A percentile compares a stretch with the other conserved stretches of the same genome.
These are phyloP conservation scores for Dictyostelium intermedium DNA, from an alignment of 78 protist genomes.

Conservation along the genomic window DNA sequence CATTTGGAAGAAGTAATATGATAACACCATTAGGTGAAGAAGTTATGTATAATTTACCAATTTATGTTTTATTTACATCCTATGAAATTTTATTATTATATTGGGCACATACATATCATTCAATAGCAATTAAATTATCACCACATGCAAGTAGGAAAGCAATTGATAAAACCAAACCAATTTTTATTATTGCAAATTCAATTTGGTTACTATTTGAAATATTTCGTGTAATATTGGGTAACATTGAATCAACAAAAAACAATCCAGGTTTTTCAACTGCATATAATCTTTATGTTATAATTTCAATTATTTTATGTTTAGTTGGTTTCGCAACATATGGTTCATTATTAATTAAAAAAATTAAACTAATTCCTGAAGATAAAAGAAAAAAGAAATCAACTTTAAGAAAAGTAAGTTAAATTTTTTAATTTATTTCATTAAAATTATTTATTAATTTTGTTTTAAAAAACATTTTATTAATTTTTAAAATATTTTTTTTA, in stretches of 20 bases:
- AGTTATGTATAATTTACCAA: conserved; percentile 42
- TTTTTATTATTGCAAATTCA: conserved; percentile 13
- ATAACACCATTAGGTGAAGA: neutral
- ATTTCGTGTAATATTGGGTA: neutral
- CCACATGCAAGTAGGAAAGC: neutral
- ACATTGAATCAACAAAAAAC: neutral
- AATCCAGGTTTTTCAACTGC: neutral
- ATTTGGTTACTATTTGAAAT: conserved; percentile 54
- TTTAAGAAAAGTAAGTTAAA: conserved; percentile 21
- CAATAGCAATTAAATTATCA: neutral
- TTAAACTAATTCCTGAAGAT: neutral
- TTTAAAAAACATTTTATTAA: neutral
- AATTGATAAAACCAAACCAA: conserved; percentile 39
- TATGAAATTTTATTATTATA: conserved; percentile 52
- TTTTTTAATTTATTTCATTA: no score
- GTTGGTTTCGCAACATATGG: conserved; percentile 38
- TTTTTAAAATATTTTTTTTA: neutral
- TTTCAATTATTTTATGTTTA: neutral
- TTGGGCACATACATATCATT: conserved; percentile 56
- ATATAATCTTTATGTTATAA: conserved; percentile 13
- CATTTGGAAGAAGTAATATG: conserved; percentile 8
- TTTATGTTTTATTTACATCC: conserved; percentile 52
- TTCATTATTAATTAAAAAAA: conserved; percentile 30
- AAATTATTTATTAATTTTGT: no score
- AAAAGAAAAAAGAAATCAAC: conserved; percentile 27